Percentiles rank a stretch among this genome's conserved stretches.
phyloP scores from a whole-genome alignment of 495 filamentous ascomycete species.

The Platismatia glauca region DNA sequence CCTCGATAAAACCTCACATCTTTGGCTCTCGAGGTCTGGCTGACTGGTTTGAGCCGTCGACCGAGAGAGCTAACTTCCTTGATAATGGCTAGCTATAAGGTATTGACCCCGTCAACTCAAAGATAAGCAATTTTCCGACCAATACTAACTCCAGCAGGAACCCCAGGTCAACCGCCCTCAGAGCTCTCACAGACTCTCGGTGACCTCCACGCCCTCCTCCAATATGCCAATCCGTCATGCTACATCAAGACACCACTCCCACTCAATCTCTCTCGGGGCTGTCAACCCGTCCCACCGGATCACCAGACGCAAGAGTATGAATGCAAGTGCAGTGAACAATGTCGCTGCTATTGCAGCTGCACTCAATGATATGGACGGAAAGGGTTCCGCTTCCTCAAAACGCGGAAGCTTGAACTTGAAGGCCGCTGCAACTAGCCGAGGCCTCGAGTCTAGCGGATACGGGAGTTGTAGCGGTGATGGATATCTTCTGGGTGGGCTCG shows the following conservation, averaged over 20 bases:
- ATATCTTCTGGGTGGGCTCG: not conserved
- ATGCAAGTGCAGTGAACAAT: conserved; percentile 65
- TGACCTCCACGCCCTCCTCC: conserved; percentile 19
- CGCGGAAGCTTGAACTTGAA: conserved; percentile 36
- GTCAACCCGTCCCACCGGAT: conserved; percentile 76
- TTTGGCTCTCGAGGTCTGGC: conserved; percentile 22
- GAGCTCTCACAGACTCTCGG: conserved; percentile 23
- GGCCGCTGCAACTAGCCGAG: conserved; percentile 34
- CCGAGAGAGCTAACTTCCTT: conserved; percentile 17
- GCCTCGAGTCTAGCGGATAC: conserved; percentile 37
- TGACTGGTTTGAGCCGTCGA: conserved; percentile 17
- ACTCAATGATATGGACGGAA: conserved; percentile 54
- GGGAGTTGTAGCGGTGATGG: conserved; percentile 22
- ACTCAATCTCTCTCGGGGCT: conserved; percentile 70
- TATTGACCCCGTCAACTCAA: conserved; percentile 2
- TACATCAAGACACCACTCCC: conserved; percentile 67
- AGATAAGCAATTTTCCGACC: not conserved
- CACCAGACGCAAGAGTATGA: conserved; percentile 86
- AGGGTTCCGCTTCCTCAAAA: conserved; percentile 25
- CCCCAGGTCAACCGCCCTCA: conserved; percentile 17
- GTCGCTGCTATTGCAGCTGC: conserved; percentile 68
- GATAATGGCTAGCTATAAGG: conserved; percentile 21
- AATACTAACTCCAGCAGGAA: conserved; percentile 16
- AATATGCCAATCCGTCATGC: conserved; percentile 33
- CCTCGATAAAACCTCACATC: not conserved